These are phyloP conservation scores for Diplodia intermedia DNA, from an alignment of 2,329 filamentous ascomycete genomes.

Conservation along the genomic window DNA sequence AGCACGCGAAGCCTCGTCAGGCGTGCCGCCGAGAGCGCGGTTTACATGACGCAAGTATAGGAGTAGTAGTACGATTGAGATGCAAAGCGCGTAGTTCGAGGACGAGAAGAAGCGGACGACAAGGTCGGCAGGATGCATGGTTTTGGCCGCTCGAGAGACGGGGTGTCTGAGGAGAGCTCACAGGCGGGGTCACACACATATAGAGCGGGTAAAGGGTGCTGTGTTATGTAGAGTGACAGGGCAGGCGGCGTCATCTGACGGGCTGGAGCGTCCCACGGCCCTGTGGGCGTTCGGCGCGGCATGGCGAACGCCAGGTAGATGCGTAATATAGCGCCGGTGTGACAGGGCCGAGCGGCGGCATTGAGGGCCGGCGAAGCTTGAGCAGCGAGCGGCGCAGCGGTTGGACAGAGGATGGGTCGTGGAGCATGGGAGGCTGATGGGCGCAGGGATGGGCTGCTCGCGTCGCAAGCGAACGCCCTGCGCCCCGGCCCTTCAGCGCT, in stretches of 20 bases:
- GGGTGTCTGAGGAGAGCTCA: background rate
- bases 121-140: slow-evolving; percentile 10
- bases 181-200: background rate
- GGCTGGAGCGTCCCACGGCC: background rate
- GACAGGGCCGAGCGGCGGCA: background rate
- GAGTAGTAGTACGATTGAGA: slow-evolving; percentile 7
- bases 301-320: background rate
- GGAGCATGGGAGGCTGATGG: background rate
- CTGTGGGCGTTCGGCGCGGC: background rate
- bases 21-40: slow-evolving; percentile 31
- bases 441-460: slow-evolving; percentile 14
- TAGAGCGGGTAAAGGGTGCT: background rate
- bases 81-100: background rate
- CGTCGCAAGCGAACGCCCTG: slow-evolving; percentile 14
- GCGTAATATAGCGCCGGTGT: background rate
- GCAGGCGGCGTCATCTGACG: slow-evolving; percentile 14
- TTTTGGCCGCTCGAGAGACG: background rate
- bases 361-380: background rate
- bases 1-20: slow-evolving; percentile 32
- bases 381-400: background rate
- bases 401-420: background rate
- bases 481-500: background rate
- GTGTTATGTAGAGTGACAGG: slow-evolving; percentile 13
- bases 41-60: slow-evolving; percentile 35
- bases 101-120: background rate